Base-by-base conservation (phyloP, 2,329 filamentous ascomycete genomes). In the Bretziella fagacearum region DNA sequence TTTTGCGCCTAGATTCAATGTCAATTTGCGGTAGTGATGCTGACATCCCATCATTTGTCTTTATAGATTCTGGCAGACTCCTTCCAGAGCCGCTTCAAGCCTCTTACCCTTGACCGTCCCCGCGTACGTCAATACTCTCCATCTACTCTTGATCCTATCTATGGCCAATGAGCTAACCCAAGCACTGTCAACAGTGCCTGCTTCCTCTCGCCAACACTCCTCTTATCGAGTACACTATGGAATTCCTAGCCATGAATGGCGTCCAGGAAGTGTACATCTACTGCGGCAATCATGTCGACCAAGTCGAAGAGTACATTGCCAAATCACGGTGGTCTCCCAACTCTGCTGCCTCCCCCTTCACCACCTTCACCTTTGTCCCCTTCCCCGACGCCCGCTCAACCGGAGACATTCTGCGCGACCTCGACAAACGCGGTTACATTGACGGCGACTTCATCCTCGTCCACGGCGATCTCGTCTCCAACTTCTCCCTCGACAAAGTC, bases 191-290 rank as follows among this genome's bases (percentile, higher is more conserved):
- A 25, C 57, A 93, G 84, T 96, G 91, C 67, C 79, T 98, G 26
- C 71, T 98, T 5, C 86, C 89, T 8, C 72, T 98, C 51, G 91
- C 85, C 51, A 96, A 96, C 62, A 87, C 81, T 1, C 89, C 91
- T 29, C 70, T 98, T 53, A 93, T 98, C 64, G 91, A 98, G 63
- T 96, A 98, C 62, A 96, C 89, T 3, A 78, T 96, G 57, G 87
- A 96, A 59, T 96, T 94, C 57, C 77, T 98, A 1, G 86, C 86
- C 53, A 89, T 89, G 71, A 86, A 91, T 50, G 86, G 87, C 49
- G 86, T 96, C n/a, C 79, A 91, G 55, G 84, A 95, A 54, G 82
- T 96, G 46, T 93, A 83, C 60, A 74, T 98, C 50, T 96, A 95
- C 65, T 89, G 82, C 56, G 84, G 85, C 51, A 79, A 84, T 23